A percentile compares a stretch with the other conserved stretches of the same genome.
Evolutionary conservation across 2,329 filamentous ascomycete genomes (phyloP).

Genomic region (Golovinomyces cichoracearum): DNA sequence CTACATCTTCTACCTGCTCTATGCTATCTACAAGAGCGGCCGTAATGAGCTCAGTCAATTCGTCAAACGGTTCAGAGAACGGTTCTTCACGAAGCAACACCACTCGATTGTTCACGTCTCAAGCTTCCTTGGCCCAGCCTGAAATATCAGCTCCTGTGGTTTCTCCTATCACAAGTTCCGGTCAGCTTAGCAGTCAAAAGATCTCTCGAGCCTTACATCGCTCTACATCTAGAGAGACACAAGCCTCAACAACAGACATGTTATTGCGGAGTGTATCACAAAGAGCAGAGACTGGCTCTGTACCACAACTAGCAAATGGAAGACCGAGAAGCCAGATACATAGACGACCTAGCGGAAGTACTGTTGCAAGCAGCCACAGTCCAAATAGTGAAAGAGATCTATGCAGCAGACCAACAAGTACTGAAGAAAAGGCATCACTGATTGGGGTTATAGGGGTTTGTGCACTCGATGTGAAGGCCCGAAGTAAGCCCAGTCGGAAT

Average conservation of each 20-base stretch:
- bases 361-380: constrained; percentile 56
- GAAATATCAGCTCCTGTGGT: constrained; percentile 26
- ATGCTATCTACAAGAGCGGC: constrained; percentile 27
- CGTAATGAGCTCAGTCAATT: constrained; percentile 26
- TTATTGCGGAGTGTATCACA: constrained; percentile 13
- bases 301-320: constrained; percentile 20
- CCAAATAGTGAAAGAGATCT: constrained; percentile 42
- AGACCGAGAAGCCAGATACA: constrained; percentile 43
- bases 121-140: constrained; percentile 13
- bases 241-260: constrained; percentile 12
- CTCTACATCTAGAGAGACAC: constrained; percentile 17
- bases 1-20: constrained; percentile 48
- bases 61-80: constrained; percentile 27
- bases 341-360: constrained; percentile 57
- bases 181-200: neutral
- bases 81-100: constrained; percentile 3
- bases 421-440: constrained; percentile 35
- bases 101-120: constrained; percentile 2
- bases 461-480: constrained; percentile 79
- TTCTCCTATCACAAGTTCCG: constrained; percentile 23
- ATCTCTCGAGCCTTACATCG: constrained; percentile 20
- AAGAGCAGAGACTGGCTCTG: constrained; percentile 10
- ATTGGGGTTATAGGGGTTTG: constrained; percentile 68
- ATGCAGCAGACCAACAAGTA: constrained; percentile 19
- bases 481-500: constrained; percentile 89